Percentiles rank a stretch among this genome's conserved stretches.
Evolutionary conservation across 768 basidiomycete species (phyloP).

Genomic region (Lactarius akahatsu): DNA sequence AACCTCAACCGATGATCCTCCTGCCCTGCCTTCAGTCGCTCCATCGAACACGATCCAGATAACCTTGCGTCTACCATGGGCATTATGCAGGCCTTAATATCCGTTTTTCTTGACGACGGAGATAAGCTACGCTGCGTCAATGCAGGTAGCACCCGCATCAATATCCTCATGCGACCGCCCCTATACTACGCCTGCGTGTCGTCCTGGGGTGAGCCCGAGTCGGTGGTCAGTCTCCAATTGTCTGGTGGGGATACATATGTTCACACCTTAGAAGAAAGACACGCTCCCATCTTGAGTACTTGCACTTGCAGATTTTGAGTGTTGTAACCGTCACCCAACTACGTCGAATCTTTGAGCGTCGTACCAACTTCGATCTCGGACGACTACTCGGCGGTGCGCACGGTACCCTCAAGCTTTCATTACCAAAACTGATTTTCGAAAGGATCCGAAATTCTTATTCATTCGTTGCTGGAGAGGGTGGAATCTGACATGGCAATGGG

Average conservation of each 20-base stretch:
- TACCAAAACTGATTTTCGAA: background rate
- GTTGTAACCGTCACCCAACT: slow-evolving; percentile 86
- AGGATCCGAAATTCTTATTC: slow-evolving; percentile 84
- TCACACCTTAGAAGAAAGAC: slow-evolving; percentile 70
- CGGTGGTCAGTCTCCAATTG: slow-evolving; percentile 64
- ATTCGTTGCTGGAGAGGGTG: slow-evolving; percentile 64
- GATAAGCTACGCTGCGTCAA: slow-evolving; percentile 86
- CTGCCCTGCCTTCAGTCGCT: slow-evolving; percentile 40
- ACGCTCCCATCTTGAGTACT: slow-evolving; percentile 89
- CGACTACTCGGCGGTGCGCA: slow-evolving; percentile 60
- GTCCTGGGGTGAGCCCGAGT: slow-evolving; percentile 95
- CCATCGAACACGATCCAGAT: slow-evolving; percentile 57
- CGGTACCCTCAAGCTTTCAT: background rate
- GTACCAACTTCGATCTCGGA: slow-evolving; percentile 89
- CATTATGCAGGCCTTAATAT: slow-evolving; percentile 92
- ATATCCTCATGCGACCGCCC: slow-evolving; percentile 82
- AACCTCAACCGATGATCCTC: slow-evolving; percentile 2
- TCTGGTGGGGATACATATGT: slow-evolving; percentile 25
- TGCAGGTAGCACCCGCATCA: slow-evolving; percentile 77
- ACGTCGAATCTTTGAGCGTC: slow-evolving; percentile 78
- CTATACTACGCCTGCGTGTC: slow-evolving; percentile 91
- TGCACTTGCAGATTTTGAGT: slow-evolving; percentile 90
- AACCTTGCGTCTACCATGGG: slow-evolving; percentile 79
- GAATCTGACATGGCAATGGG: slow-evolving; percentile 81
- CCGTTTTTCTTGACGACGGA: slow-evolving; percentile 89